Base-by-base conservation (phyloP, 768 basidiomycete genomes). In the Podaxis sp. region DNA sequence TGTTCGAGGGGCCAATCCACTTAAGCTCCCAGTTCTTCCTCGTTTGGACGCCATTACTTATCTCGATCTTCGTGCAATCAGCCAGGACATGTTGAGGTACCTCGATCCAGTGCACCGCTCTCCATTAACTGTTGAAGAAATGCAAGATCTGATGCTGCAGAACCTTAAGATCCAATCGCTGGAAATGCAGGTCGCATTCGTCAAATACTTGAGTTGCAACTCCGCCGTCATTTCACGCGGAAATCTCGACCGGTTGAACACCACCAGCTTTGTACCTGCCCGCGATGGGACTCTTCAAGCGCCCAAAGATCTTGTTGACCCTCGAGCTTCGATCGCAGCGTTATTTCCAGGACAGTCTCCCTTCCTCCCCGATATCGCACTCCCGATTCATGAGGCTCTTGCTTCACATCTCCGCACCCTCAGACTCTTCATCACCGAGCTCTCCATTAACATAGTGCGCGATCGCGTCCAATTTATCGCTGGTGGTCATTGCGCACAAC, bases 381-480 rank as follows among this genome's bases (percentile, higher is more conserved):
- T 56, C 8, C 49, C 30, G 0, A 66, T 73, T 19, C 54, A 72
- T 3, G 36, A 48, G 1, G 22, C 54, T 19, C 67, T 76, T 7
- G 52, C 73, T 2, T 48, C 54, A 0, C 28, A 60, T n/a, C 66
- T 76, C 1, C 67, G 67, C 63, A 4, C 56, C 65, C 1, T 63
- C 76, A 2, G 49, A 11, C 58, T 82, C 6, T 61, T 80, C 58
- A 65, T 73, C 40, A 54, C 58, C 2, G 46, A 56, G 0, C 68
- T 82, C 7, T 75, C 77, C 0, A 15, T 66, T 0, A 67, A 70
- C 4, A 71, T 79, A 2, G 68, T 77, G 3, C 59, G 60, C 15
- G 80, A 82, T 24, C 73, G 76, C 0, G 76, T 80, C 38, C 59
- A 65, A 3, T 71, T 68, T 55, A 76, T 81, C 38, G 70, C 75